These are phyloP conservation scores for Aspergillus sclerotialis DNA, from an alignment of 2,329 filamentous ascomycete species.

Conservation along the genomic window DNA sequence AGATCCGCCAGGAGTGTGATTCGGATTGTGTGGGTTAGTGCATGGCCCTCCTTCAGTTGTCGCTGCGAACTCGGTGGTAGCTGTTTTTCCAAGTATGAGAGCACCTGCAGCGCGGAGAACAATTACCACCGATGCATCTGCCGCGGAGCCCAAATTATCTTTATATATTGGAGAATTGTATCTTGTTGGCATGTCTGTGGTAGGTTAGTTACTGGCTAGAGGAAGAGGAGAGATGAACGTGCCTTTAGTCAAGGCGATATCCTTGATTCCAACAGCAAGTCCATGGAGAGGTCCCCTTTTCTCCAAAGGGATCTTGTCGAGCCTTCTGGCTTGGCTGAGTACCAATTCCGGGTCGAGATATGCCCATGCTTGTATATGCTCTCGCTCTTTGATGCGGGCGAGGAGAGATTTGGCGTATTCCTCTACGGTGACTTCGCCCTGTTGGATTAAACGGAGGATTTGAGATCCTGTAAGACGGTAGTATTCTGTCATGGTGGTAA, in stretches of 20 bases:
- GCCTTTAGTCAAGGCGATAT: constrained; percentile 53
- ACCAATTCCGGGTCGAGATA: constrained; percentile 42
- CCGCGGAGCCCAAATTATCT: not conserved
- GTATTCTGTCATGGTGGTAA: too few species aligned
- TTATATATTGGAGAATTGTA: not conserved
- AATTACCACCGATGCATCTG: not conserved
- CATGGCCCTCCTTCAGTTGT: constrained; percentile 25
- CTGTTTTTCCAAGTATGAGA: not conserved
- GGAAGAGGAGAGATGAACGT: not conserved
- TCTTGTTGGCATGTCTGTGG: not conserved
- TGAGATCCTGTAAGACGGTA: constrained; percentile 2
- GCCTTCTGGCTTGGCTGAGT: constrained; percentile 37
- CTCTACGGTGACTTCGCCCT: constrained; percentile 41
- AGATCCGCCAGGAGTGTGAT: constrained; percentile 58
- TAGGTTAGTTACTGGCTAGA: not conserved
- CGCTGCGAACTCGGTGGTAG: constrained; percentile 1
- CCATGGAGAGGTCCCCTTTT: constrained; percentile 52
- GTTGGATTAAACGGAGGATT: constrained; percentile 1
- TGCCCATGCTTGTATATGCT: constrained; percentile 46
- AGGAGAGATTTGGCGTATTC: constrained; percentile 45
- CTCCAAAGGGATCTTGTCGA: constrained; percentile 44
- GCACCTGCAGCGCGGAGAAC: not conserved
- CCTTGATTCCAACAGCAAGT: constrained; percentile 53
- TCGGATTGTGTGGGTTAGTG: constrained; percentile 50
- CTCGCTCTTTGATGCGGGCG: constrained; percentile 37